Conservation (phyloP, 441 rosid species). For the Populus hybrid region DNA sequence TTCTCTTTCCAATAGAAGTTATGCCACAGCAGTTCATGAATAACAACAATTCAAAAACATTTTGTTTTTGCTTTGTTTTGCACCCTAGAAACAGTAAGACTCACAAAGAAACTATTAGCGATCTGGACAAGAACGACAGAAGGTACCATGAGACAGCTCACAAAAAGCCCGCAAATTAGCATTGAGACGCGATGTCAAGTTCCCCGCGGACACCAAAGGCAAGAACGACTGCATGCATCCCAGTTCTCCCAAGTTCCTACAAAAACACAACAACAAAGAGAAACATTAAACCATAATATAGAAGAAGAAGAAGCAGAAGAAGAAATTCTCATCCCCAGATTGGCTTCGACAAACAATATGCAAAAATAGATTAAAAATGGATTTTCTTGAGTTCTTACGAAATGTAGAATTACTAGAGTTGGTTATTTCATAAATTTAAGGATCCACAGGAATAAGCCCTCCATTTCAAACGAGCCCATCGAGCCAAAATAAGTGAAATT, state of each 20-base stretch:
- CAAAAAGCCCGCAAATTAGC: slow-evolving; percentile 74
- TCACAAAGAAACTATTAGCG: slow-evolving; percentile 91
- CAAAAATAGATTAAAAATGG: no score
- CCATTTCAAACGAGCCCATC: neutral
- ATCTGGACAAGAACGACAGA: slow-evolving; percentile 89
- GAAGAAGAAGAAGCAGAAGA: no score
- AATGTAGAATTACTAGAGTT: neutral
- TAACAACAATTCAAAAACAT: slow-evolving; percentile 22
- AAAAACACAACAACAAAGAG: neutral
- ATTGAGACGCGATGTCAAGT: slow-evolving; percentile 66
- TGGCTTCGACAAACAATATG: neutral
- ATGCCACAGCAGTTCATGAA: slow-evolving; percentile 17
- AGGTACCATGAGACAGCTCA: slow-evolving; percentile 97
- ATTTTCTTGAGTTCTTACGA: neutral
- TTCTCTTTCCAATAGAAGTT: slow-evolving; percentile 15
- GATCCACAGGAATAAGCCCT: neutral
- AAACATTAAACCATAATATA: neutral
- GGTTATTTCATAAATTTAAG: neutral
- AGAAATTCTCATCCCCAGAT: no score
- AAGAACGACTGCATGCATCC: slow-evolving; percentile 69
- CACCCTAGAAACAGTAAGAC: slow-evolving; percentile 64
- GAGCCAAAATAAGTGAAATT: neutral
- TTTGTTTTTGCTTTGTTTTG: slow-evolving; percentile 10
- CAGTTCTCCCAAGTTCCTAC: slow-evolving; percentile 71
- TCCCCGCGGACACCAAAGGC: slow-evolving; percentile 53